phyloP scores from a whole-genome alignment of 345 rosid genomes.

The Eucalyptus regnans region DNA sequence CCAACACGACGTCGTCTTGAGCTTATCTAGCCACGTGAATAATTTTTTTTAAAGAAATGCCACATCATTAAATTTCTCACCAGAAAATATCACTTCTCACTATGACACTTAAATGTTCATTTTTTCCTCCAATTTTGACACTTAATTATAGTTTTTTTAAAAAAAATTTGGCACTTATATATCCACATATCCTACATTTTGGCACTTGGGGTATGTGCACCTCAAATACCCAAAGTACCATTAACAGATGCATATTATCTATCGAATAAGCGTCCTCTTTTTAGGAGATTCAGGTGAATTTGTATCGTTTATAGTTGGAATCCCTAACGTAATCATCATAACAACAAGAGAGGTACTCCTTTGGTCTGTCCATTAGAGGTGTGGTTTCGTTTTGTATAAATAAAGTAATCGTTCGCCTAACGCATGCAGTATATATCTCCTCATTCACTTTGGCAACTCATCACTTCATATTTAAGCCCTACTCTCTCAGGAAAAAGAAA shows the following conservation, averaged over 20 bases:
- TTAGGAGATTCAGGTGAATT: background rate
- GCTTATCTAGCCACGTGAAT: no score
- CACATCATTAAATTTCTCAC: no score
- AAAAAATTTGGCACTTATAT: no score
- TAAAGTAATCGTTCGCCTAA: background rate
- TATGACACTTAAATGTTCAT: no score
- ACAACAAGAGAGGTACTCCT: background rate
- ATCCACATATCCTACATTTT: no score
- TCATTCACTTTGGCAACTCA: background rate
- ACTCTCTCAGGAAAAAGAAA: background rate
- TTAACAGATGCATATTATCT: background rate
- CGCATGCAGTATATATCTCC: background rate
- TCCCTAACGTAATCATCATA: background rate
- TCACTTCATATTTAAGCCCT: background rate
- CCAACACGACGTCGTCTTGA: fast-evolving
- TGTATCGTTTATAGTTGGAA: background rate
- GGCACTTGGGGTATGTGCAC: no score
- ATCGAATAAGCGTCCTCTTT: background rate
- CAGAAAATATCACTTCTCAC: no score
- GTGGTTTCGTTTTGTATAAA: background rate
- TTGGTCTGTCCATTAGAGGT: background rate
- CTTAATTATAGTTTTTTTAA: no score
- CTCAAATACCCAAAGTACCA: background rate
- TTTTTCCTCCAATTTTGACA: no score
- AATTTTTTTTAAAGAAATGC: no score